A percentile compares a stretch with the other conserved stretches of the same genome.
phyloP scores from a whole-genome alignment of 2,329 filamentous ascomycete genomes.

The Aureobasidium uvarum region DNA sequence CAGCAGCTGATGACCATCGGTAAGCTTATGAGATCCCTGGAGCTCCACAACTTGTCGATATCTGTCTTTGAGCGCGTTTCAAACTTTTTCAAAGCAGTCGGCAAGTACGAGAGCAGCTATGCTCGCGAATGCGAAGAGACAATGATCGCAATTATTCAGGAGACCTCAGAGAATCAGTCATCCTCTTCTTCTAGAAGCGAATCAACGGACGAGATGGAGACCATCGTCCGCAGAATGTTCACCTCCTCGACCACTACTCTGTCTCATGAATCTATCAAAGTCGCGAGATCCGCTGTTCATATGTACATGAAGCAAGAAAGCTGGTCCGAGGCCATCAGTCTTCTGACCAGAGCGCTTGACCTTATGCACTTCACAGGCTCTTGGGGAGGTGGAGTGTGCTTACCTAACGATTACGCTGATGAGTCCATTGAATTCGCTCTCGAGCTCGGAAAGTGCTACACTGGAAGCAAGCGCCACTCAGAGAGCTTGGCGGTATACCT shows the following conservation, averaged over 20 bases:
- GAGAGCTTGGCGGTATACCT: conserved; percentile 22
- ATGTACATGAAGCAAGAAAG: conserved; percentile 49
- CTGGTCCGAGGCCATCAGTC: conserved; percentile 48
- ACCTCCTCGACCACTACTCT: conserved; percentile 3
- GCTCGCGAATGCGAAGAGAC: conserved; percentile 36
- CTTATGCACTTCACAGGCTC: conserved; percentile 48
- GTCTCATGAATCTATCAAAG: conserved; percentile 35
- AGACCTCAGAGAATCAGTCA: conserved; percentile 40
- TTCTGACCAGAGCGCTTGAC: conserved; percentile 49
- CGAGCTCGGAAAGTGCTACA: conserved; percentile 49
- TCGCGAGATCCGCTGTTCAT: conserved; percentile 43
- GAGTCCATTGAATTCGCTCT: conserved; percentile 50
- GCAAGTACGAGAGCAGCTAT: conserved; percentile 28
- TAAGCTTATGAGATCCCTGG: conserved; percentile 15
- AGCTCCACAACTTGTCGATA: conserved; percentile 33
- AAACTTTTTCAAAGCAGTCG: conserved; percentile 48
- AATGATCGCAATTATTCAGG: conserved; percentile 46
- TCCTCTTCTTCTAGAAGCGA: background rate
- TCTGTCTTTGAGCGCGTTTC: conserved; percentile 37
- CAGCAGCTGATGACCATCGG: conserved; percentile 11
- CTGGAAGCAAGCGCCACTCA: conserved; percentile 29
- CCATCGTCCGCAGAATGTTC: conserved; percentile 30
- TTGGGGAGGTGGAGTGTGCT: conserved; percentile 40
- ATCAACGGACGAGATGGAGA: conserved; percentile 40
- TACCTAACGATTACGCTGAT: conserved; percentile 47